Percentiles rank a stretch among this genome's conserved stretches.
Conservation (phyloP, 2,329 filamentous ascomycete genomes). For the Bipolaris cookei region DNA sequence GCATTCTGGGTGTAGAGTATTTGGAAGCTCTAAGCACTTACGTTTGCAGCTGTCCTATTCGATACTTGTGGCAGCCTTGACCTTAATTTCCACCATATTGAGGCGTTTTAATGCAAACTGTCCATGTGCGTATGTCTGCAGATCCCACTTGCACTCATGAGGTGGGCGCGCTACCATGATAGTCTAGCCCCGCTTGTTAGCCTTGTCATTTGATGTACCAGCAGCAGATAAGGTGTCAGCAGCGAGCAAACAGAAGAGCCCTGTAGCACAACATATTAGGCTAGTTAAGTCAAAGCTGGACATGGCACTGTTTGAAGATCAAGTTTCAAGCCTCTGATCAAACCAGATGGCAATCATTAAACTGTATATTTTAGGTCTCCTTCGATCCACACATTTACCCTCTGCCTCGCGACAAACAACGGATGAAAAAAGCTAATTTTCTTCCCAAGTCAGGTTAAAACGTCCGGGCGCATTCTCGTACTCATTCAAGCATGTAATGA, state of each 20-base stretch:
- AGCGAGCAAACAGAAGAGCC: background rate
- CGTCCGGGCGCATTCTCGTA: slow-evolving; percentile 79
- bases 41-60: background rate
- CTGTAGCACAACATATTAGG: background rate
- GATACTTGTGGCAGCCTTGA: background rate
- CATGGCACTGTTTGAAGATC: background rate
- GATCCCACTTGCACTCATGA: background rate
- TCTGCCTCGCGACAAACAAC: background rate
- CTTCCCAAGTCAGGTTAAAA: slow-evolving; percentile 82
- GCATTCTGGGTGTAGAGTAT: background rate
- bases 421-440: slow-evolving; percentile 25
- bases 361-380: background rate
- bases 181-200: background rate
- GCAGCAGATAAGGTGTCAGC: background rate
- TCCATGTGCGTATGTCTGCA: background rate
- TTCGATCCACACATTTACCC: background rate
- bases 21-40: background rate
- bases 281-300: background rate
- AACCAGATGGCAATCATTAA: background rate
- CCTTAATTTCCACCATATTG: background rate
- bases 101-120: background rate
- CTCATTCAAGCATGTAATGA: slow-evolving; percentile 70
- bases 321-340: background rate
- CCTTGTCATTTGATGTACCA: background rate
- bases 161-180: background rate